Base-by-base conservation (phyloP, 257 asterid species). In the Ajuga chamaepitys region DNA sequence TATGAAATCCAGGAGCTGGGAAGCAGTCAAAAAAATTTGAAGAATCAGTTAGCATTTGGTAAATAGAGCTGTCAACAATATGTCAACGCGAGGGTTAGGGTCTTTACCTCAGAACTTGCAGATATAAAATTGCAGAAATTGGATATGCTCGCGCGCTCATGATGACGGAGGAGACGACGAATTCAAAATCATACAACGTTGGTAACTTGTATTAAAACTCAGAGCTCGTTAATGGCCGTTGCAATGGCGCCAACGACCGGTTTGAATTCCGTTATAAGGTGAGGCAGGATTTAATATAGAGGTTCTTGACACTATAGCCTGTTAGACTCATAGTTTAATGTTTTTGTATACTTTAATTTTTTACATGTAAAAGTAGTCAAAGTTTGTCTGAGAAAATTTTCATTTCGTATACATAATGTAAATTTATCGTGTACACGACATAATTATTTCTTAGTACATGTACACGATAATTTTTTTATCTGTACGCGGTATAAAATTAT, bases 11-110 rank as follows among this genome's bases (percentile, higher is more conserved):
- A 67, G 46, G 44, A 71, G 48, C 11, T 62, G 53, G 58, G 70
- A 68, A 63, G 26, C 55, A 63, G 70, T 77, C 75, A 64, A 65
- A 72, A 45, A 32, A 21, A 1, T 60, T 32, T 65, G 53, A 67
- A 1, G 9, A 22, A 69, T 58, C 67, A 68, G 47, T 1, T 12
- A 59, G 77, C 41, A 70, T 76, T 71, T 38, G 81, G 71, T 71
- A 71, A 67, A 70, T 38, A 45, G 74, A 46, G 42, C 21, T 62
- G 55, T 71, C 74, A 62, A 42, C 30, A 2, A 4, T 4, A 25
- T 50, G 56, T 50, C 62, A 70, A 48, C 17, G 41, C 2, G 52
- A 12, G 9, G 62, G 52, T 34, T n/a, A 4, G 6, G 7, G 53
- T 20, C 9, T 45, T 35, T 2, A 59, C 47, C 32, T 62, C 24